phyloP scores from a whole-genome alignment of 192 early-diverging fungal genomes.

The Dissophora globulifera region DNA sequence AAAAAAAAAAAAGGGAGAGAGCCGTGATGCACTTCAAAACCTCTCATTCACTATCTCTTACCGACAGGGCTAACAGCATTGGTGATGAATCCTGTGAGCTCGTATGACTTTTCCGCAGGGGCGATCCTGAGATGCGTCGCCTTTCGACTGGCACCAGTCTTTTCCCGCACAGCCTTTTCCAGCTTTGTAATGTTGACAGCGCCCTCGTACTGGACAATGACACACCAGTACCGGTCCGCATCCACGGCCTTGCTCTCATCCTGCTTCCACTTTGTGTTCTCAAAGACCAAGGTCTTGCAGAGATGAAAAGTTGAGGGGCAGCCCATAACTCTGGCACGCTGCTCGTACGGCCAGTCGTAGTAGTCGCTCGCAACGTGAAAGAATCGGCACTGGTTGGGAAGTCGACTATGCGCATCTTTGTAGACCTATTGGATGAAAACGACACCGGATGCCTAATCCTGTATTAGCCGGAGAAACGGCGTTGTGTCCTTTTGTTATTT shows the following conservation, averaged over 20 bases:
- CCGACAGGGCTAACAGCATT: conserved; percentile 81
- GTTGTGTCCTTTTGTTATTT: conserved; percentile 4
- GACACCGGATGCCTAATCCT: too few species aligned
- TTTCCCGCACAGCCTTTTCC: conserved; percentile 47
- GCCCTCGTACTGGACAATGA: conserved; percentile 52
- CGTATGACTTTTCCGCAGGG: conserved; percentile 67
- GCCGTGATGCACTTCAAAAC: too few species aligned
- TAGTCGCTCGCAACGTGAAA: conserved; percentile 81
- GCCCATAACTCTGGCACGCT: conserved; percentile 69
- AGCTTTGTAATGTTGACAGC: conserved; percentile 46
- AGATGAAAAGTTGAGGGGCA: conserved; percentile 83
- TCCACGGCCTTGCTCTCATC: conserved; percentile 52
- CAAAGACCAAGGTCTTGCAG: conserved; percentile 90
- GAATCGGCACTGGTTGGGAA: conserved; percentile 61
- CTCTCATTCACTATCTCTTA: conserved; percentile 37
- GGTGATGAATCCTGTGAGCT: conserved; percentile 79
- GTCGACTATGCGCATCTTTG: conserved; percentile 31
- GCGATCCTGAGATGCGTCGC: conserved; percentile 85
- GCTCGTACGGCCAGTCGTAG: conserved; percentile 80
- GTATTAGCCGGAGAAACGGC: too few species aligned
- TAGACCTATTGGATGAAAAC: conserved; percentile 23
- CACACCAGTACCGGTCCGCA: conserved; percentile 52
- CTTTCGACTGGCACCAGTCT: conserved; percentile 67
- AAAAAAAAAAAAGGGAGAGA: not conserved
- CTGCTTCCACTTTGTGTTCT: conserved; percentile 84